Percentiles rank a stretch among this genome's conserved stretches.
Conservation (phyloP, 345 rosid genomes). For the Leavenworthia alabamica region DNA sequence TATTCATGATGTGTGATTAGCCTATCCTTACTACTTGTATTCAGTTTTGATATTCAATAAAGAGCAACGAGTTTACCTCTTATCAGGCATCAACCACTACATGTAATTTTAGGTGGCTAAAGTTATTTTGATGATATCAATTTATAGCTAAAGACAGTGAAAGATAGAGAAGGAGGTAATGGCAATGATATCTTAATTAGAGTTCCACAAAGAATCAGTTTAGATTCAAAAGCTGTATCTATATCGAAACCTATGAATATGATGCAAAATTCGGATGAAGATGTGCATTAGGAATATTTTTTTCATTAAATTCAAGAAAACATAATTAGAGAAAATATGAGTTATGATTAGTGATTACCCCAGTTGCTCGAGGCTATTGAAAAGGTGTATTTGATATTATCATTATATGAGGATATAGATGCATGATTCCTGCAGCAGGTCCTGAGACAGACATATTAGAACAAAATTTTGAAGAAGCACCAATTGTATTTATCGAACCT, state of each 20-base stretch:
- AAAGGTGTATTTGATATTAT: no score
- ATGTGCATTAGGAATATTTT: background rate
- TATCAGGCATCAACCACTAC: constrained; percentile 23
- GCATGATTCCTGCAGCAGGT: background rate
- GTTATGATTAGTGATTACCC: background rate
- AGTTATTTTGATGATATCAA: constrained; percentile 18
- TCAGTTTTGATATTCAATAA: no score
- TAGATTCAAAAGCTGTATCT: constrained; percentile 6
- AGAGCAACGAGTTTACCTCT: no score
- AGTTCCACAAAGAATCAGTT: background rate
- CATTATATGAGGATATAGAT: background rate
- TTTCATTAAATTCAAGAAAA: background rate
- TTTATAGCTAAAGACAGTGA: constrained; percentile 27
- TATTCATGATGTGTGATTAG: no score
- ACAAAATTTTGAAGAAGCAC: background rate
- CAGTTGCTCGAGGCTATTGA: background rate
- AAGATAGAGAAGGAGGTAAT: constrained; percentile 5
- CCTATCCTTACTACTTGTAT: no score
- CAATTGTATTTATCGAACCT: background rate
- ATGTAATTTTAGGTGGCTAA: constrained; percentile 20
- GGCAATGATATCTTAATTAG: background rate
- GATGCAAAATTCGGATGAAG: background rate
- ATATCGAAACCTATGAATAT: background rate
- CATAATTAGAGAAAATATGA: background rate
- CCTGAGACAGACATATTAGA: background rate